phyloP scores from a whole-genome alignment of 257 asterid species.

The Eustoma russellianum region DNA sequence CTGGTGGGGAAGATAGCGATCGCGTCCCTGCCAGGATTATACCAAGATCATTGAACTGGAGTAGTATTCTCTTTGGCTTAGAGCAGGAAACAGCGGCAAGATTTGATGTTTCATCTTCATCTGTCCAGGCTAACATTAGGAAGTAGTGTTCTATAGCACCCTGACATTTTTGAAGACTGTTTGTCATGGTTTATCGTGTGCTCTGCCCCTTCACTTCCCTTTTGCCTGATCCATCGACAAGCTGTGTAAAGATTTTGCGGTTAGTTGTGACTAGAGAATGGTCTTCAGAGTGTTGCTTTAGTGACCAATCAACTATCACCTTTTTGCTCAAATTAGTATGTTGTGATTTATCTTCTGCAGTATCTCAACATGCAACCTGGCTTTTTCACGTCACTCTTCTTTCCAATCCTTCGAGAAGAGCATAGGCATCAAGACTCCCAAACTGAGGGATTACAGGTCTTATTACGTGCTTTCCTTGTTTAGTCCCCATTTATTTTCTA shows the following conservation, averaged over 20 bases:
- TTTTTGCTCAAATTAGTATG: background rate
- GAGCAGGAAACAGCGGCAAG: constrained; percentile 34
- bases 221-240: background rate
- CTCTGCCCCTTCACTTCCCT: background rate
- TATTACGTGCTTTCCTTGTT: too few relatives aligned
- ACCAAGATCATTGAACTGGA: constrained; percentile 61
- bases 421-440: too few relatives aligned
- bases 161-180: constrained; percentile 42
- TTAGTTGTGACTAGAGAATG: background rate
- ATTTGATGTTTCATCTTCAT: constrained; percentile 41
- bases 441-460: too few relatives aligned
- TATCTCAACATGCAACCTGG: too few relatives aligned
- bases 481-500: too few relatives aligned
- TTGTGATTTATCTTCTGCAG: background rate
- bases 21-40: constrained; percentile 54
- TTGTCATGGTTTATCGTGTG: constrained; percentile 9
- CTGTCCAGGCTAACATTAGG: constrained; percentile 36
- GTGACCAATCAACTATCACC: too few relatives aligned
- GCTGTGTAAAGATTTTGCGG: too few relatives aligned
- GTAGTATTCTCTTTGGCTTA: constrained; percentile 57
- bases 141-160: constrained; percentile 27
- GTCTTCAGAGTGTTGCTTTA: background rate
- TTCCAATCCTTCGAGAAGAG: too few relatives aligned
- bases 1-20: constrained; percentile 99
- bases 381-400: too few relatives aligned